phyloP scores from a whole-genome alignment of 176 grass and related monocot species.

The Ensete ventricosum region DNA sequence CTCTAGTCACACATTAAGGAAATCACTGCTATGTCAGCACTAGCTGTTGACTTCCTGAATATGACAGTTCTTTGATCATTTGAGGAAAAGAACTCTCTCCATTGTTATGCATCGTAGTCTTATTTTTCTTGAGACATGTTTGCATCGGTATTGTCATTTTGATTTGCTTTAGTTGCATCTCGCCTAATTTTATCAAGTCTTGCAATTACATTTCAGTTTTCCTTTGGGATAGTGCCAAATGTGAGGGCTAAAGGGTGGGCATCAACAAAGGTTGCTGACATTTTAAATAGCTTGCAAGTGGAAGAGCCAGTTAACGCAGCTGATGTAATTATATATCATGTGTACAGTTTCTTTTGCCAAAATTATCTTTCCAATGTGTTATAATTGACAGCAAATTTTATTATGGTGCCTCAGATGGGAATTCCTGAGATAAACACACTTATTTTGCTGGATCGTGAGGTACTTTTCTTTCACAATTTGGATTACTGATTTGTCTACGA shows the following conservation, averaged over 20 bases:
- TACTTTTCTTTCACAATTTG: constrained; percentile 18
- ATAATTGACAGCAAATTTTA: constrained; percentile 6
- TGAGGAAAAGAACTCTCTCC: too few relatives aligned
- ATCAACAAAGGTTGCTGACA: constrained; percentile 70
- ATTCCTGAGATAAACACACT: constrained; percentile 86
- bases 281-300: constrained; percentile 79
- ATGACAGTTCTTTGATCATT: too few relatives aligned
- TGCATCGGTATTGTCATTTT: not conserved
- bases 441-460: constrained; percentile 90
- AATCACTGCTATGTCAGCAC: too few relatives aligned
- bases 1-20: too few relatives aligned
- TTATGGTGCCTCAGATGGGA: constrained; percentile 49
- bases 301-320: constrained; percentile 87
- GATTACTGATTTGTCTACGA: constrained; percentile 1
- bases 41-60: too few relatives aligned
- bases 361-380: constrained; percentile 16
- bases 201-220: constrained; percentile 54
- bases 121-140: not conserved
- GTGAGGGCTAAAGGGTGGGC: constrained; percentile 78
- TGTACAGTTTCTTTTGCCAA: constrained; percentile 16
- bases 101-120: too few relatives aligned
- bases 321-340: constrained; percentile 46
- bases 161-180: not conserved
- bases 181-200: constrained; percentile 10
- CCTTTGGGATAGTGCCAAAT: constrained; percentile 86